These are phyloP conservation scores for Cicer cuneatum DNA, from an alignment of 306 rosid genomes.

Conservation along the genomic window DNA sequence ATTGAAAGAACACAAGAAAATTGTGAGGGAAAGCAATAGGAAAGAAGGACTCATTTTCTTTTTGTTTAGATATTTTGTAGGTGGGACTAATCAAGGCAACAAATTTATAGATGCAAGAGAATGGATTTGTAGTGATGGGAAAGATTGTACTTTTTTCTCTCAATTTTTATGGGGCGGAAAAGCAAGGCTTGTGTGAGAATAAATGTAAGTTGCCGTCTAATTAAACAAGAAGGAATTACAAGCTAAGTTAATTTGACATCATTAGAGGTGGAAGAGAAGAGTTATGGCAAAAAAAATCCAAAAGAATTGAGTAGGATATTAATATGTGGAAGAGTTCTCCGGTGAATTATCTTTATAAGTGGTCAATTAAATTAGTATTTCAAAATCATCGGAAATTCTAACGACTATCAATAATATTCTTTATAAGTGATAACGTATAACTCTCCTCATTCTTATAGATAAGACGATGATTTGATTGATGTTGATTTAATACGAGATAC, in stretches of 20 bases:
- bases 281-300: neutral
- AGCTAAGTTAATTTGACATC: conserved; percentile 45
- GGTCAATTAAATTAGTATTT: no score
- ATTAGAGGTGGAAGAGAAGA: conserved; percentile 39
- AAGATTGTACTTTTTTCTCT: conserved; percentile 10
- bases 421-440: no score
- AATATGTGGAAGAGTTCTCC: neutral
- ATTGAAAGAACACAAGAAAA: conserved; percentile 28
- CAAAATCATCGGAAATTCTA: no score
- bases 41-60: conserved; percentile 37
- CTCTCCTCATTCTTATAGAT: no score
- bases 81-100: neutral
- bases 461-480: no score
- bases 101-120: conserved; percentile 29
- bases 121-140: conserved; percentile 8
- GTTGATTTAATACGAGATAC: no score
- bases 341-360: no score
- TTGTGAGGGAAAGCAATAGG: conserved; percentile 35
- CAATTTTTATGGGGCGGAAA: conserved; percentile 14
- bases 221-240: conserved; percentile 45
- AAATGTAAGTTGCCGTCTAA: neutral
- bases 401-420: no score
- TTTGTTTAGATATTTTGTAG: neutral
- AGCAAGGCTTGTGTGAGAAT: conserved; percentile 19
- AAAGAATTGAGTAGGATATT: neutral